Evolutionary conservation across 176 grass and related monocot genomes (phyloP).

Genomic region (Carex cristatella): DNA sequence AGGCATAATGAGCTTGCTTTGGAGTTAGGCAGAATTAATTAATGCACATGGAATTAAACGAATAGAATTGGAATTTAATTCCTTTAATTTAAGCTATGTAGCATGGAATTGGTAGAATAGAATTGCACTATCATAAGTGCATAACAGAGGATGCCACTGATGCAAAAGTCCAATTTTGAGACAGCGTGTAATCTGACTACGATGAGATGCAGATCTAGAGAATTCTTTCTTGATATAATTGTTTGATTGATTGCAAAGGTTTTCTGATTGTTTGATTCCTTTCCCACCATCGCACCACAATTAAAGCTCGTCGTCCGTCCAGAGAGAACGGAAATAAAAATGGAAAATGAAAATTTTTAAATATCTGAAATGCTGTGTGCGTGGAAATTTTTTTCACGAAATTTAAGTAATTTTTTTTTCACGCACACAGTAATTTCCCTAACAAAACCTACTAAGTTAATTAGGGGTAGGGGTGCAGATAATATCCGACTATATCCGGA

Average conservation of each 20-base stretch:
- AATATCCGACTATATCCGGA: no score
- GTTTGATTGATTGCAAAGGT: background rate
- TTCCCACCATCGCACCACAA: background rate
- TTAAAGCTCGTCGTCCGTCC: no score
- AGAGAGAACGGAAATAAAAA: no score
- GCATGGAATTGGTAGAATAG: background rate
- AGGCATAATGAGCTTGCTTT: background rate
- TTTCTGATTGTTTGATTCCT: background rate
- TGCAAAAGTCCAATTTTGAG: constrained; percentile 18
- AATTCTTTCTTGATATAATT: background rate
- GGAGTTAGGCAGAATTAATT: background rate
- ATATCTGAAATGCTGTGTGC: no score
- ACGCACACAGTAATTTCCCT: no score
- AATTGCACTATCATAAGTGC: background rate
- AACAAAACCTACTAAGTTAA: no score
- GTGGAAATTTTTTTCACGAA: no score
- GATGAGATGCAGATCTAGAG: background rate
- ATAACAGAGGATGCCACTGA: constrained; percentile 2
- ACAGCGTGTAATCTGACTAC: constrained; percentile 21
- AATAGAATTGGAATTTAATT: background rate
- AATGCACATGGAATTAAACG: background rate
- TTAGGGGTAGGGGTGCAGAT: no score
- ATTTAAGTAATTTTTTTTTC: no score
- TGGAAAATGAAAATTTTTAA: no score
- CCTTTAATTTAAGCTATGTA: background rate